Conservation (phyloP, 768 basidiomycete genomes). For the Agaricus subrufescens region DNA sequence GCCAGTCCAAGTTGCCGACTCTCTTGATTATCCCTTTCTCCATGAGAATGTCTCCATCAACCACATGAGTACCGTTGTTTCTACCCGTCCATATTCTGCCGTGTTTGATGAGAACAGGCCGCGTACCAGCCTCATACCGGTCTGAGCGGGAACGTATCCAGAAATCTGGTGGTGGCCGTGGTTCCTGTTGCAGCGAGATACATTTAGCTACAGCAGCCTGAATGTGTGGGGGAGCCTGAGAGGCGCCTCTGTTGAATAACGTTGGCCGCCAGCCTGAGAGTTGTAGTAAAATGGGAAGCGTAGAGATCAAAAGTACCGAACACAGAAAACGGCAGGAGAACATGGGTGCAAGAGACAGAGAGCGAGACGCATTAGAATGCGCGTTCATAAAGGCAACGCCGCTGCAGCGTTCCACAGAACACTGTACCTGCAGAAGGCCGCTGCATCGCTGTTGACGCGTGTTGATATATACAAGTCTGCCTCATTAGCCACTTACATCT, state of each 20-base stretch:
- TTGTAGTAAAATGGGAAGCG: background rate
- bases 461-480: background rate
- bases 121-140: slow-evolving; percentile 60
- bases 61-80: slow-evolving; percentile 60
- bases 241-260: background rate
- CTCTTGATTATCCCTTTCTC: slow-evolving; percentile 64
- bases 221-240: slow-evolving; percentile 17
- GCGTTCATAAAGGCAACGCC: slow-evolving; percentile 4
- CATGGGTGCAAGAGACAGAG: slow-evolving; percentile 5
- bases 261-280: background rate
- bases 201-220: slow-evolving; percentile 37
- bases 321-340: slow-evolving; percentile 4
- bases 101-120: slow-evolving; percentile 61
- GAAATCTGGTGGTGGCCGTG: slow-evolving; percentile 45
- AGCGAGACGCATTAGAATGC: background rate
- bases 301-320: background rate
- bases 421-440: background rate
- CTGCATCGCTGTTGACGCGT: slow-evolving; percentile 1
- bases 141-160: slow-evolving; percentile 51
- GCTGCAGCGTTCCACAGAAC: slow-evolving; percentile 4
- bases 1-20: slow-evolving; percentile 42
- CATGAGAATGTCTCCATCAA: slow-evolving; percentile 63
- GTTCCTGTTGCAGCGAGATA: slow-evolving; percentile 29
- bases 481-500: background rate
- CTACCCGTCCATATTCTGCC: slow-evolving; percentile 83